These are phyloP conservation scores for Fomitopsis serialis DNA, from an alignment of 768 basidiomycete genomes.

Conservation along the genomic window DNA sequence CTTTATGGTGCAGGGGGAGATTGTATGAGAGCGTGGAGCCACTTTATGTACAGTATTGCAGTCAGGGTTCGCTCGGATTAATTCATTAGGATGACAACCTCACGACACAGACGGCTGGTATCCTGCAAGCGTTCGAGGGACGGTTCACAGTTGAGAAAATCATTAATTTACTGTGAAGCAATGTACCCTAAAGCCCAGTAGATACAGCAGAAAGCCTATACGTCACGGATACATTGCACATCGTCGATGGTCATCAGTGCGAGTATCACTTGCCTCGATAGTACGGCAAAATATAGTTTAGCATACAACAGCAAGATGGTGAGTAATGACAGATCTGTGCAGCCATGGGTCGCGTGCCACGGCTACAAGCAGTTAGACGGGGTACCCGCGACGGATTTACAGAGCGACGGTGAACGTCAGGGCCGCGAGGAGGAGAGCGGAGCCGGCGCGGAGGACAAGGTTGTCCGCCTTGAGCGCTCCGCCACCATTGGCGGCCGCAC, in stretches of 20 bases:
- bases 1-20: no score
- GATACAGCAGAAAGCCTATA: neutral
- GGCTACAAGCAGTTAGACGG: neutral
- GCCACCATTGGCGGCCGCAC: constrained; percentile 8
- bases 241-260: neutral
- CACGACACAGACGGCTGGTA: no score
- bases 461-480: constrained; percentile 10
- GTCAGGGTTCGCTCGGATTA: no score
- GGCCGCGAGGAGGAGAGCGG: constrained; percentile 17
- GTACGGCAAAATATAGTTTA: neutral
- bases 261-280: neutral
- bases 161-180: neutral
- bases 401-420: constrained; percentile 18
- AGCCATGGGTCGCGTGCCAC: neutral
- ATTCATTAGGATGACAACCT: no score
- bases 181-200: neutral
- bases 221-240: neutral
- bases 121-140: no score
- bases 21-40: no score
- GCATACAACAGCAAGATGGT: neutral
- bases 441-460: constrained; percentile 13
- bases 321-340: neutral
- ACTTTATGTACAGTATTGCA: no score
- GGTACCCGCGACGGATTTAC: constrained; percentile 1
- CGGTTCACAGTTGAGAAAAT: neutral